Base-by-base conservation (phyloP, 2,329 filamentous ascomycete genomes). In the Hypoxylon sp. region DNA sequence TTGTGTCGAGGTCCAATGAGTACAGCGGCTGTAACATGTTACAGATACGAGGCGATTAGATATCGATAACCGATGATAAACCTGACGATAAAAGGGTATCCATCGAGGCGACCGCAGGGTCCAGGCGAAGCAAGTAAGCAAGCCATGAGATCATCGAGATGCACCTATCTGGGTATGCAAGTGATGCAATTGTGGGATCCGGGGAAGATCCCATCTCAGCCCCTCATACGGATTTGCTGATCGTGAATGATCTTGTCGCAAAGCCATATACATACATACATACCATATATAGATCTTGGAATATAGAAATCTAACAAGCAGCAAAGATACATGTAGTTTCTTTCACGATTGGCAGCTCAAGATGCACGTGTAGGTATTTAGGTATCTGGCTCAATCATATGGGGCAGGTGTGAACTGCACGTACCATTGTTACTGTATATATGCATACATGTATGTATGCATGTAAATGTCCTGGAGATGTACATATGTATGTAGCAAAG, bases 121-220 rank as follows among this genome's bases (percentile, higher is more conserved):
- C 63, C 39, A 35, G 13, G 57, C 39, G 51, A 27, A 11, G 3
- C 6, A 39, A 37, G 17, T 35, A 55, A 55, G 50, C 24, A 54
- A 35, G 51, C 46, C 31, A 51, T 51, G 47, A 51, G 46, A 51
- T 59, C 56, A 62, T 65, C 58, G 17, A 55, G 50, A 54, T 53
- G 61, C 50, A 42, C 46, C 42, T 59, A 60, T 62, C 54, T 57
- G 7, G 55, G 37, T 65, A 70, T 70, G 68, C 68, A 64, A 59
- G 68, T 70, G 68, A 70, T 70, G 68, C 61, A 66, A 70, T 67
- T 66, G 65, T 68, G 68, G 68, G 58, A 70, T 70, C 68, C 31
- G 68, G 68, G 68, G 68, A 68, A 70, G 17, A 50, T 44, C 65
- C 24, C 24, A 24, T 24, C 24, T 62, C 57, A 53, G 61, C 61